Evolutionary conservation across 148 eudicot species (phyloP).

Genomic region (Diospyros kaki): DNA sequence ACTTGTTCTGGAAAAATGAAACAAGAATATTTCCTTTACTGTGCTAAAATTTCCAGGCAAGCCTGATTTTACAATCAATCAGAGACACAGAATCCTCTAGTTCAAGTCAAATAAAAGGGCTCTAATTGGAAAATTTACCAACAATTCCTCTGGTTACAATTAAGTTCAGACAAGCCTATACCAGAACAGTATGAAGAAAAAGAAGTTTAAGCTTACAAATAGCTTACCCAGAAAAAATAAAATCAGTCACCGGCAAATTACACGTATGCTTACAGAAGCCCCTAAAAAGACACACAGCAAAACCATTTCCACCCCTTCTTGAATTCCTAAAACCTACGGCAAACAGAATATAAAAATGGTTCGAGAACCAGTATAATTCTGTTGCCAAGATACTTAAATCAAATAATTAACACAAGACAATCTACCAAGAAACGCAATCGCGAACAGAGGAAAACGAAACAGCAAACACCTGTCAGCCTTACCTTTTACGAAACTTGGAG

Average conservation of each 20-base stretch:
- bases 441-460: background rate
- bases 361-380: background rate
- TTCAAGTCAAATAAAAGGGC: background rate
- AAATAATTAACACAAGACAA: background rate
- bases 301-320: background rate
- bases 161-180: too few relatives aligned
- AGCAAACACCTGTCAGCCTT: background rate
- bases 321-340: background rate
- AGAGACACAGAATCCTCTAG: background rate
- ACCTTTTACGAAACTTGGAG: background rate
- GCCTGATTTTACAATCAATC: background rate
- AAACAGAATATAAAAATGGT: background rate
- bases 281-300: background rate
- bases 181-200: too few relatives aligned
- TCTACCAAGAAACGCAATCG: too few relatives aligned
- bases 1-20: constrained; percentile 5
- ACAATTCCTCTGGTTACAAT: too few relatives aligned
- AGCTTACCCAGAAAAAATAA: too few relatives aligned
- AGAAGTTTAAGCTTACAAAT: too few relatives aligned
- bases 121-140: background rate
- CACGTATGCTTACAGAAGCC: background rate
- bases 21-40: background rate
- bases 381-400: background rate
- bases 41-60: background rate
- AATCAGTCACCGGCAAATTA: background rate